Conservation (phyloP, 257 asterid genomes). For the Dorcoceras hygrometricum region DNA sequence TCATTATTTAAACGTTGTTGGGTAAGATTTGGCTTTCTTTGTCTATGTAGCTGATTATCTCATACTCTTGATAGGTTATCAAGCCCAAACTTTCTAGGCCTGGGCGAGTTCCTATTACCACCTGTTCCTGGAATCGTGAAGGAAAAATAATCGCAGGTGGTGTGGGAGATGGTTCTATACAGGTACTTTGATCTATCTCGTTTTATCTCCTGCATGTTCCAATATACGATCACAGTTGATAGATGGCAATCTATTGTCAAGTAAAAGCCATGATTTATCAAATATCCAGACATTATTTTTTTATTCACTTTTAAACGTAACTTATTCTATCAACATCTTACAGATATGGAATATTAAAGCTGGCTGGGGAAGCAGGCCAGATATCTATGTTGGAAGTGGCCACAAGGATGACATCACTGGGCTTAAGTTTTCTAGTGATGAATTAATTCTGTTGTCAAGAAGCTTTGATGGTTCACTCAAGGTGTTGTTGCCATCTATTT, state of each 20-base stretch:
- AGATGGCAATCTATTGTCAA: background rate
- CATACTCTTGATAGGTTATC: slow-evolving; percentile 59
- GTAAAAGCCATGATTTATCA: slow-evolving; percentile 8
- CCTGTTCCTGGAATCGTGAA: slow-evolving; percentile 92
- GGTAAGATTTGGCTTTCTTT: slow-evolving; percentile 1
- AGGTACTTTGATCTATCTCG: slow-evolving; percentile 43
- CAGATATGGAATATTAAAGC: slow-evolving; percentile 94
- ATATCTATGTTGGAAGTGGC: slow-evolving; percentile 43
- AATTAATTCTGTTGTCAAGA: slow-evolving; percentile 71
- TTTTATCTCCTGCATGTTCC: slow-evolving; percentile 5
- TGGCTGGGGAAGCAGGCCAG: slow-evolving; percentile 99
- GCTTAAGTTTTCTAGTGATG: slow-evolving; percentile 84
- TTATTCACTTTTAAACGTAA: slow-evolving; percentile 9
- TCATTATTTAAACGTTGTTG: background rate
- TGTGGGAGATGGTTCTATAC: slow-evolving; percentile 90
- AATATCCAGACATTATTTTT: slow-evolving; percentile 1
- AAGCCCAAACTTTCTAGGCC: slow-evolving; percentile 87
- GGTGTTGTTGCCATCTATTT: slow-evolving; percentile 37
- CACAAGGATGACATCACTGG: slow-evolving; percentile 89
- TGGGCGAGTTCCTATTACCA: slow-evolving; percentile 89
- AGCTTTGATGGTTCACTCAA: slow-evolving; percentile 89
- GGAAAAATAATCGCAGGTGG: slow-evolving; percentile 91
- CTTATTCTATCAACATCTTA: slow-evolving; percentile 8
- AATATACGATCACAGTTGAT: background rate
- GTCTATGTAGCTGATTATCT: slow-evolving; percentile 26